Percentiles rank a stretch among this genome's conserved stretches.
These are phyloP conservation scores for Ochromonas danica DNA, from an alignment of 108 stramenopile species.

Conservation along the genomic window DNA sequence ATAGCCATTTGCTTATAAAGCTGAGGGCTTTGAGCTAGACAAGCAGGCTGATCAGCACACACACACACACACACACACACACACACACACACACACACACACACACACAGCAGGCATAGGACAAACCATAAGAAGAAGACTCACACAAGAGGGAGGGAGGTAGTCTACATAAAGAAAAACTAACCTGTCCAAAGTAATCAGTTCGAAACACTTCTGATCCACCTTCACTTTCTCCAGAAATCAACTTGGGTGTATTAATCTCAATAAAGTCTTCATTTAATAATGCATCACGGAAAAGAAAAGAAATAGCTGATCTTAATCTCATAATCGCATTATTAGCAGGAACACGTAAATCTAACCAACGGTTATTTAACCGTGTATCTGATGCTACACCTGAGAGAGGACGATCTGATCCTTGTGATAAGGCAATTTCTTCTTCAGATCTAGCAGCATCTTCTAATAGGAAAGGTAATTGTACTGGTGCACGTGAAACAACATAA, in stretches of 20 bases:
- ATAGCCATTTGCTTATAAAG: slow-evolving; percentile 98
- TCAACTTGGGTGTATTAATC: slow-evolving; percentile 91
- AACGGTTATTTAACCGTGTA: slow-evolving; percentile 81
- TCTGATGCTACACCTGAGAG: slow-evolving; percentile 79
- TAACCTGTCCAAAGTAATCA: slow-evolving; percentile 82
- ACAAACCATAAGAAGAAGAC: not conserved
- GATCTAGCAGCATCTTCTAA: slow-evolving; percentile 89
- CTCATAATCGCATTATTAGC: slow-evolving; percentile 94
- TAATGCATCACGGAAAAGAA: slow-evolving; percentile 79
- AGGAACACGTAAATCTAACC: slow-evolving; percentile 89
- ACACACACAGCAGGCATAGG: not conserved
- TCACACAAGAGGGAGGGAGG: too few relatives aligned
- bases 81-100: too few relatives aligned
- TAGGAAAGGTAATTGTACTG: slow-evolving; percentile 77
- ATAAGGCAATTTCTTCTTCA: slow-evolving; percentile 82
- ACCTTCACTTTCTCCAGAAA: slow-evolving; percentile 89
- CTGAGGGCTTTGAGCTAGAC: slow-evolving; percentile 95
- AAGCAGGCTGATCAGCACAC: slow-evolving; percentile 62
- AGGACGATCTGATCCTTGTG: slow-evolving; percentile 83
- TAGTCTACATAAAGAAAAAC: not conserved
- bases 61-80: not conserved
- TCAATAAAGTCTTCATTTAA: slow-evolving; percentile 84
- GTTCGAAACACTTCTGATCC: slow-evolving; percentile 94
- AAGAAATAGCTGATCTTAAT: slow-evolving; percentile 50
- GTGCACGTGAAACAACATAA: slow-evolving; percentile 79